Conservation (phyloP, 2,329 filamentous ascomycete species). For the Triangularia verruculosa region DNA sequence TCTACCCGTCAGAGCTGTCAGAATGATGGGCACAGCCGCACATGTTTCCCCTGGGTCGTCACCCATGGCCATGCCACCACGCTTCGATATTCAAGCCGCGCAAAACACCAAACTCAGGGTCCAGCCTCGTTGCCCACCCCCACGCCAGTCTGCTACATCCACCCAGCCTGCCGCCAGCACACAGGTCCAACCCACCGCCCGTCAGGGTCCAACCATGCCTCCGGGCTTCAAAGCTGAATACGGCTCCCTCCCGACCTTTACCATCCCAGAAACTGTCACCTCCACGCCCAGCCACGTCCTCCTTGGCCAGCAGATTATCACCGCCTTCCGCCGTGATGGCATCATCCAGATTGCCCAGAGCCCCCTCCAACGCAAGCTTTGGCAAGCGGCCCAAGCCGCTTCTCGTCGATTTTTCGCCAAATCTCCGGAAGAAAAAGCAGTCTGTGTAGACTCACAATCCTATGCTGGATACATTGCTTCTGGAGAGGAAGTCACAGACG, state of each 20-base stretch:
- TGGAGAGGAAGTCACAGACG: slow-evolving; percentile 47
- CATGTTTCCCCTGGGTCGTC: background rate
- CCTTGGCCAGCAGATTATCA: slow-evolving; percentile 41
- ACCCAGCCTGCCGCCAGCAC: background rate
- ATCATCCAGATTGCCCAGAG: slow-evolving; percentile 46
- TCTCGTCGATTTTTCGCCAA: slow-evolving; percentile 41
- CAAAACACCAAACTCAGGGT: background rate
- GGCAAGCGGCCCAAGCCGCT: slow-evolving; percentile 36
- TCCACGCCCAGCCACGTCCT: slow-evolving; percentile 34
- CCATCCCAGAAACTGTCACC: slow-evolving; percentile 38
- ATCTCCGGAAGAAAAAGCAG: slow-evolving; percentile 37
- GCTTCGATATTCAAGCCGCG: slow-evolving; percentile 14
- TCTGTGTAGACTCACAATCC: slow-evolving; percentile 43
- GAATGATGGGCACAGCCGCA: slow-evolving; percentile 15
- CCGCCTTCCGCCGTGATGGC: slow-evolving; percentile 43
- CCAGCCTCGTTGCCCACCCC: background rate
- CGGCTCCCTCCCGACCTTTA: slow-evolving; percentile 40
- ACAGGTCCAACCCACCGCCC: background rate
- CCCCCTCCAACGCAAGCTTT: slow-evolving; percentile 34
- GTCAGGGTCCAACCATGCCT: slow-evolving; percentile 27
- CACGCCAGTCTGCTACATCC: background rate
- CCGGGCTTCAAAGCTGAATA: slow-evolving; percentile 31
- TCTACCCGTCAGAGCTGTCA: slow-evolving; percentile 8
- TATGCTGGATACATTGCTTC: slow-evolving; percentile 50
- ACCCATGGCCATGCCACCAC: slow-evolving; percentile 19